These are phyloP conservation scores for Conringia planisiliqua DNA, from an alignment of 345 rosid genomes.

Conservation along the genomic window DNA sequence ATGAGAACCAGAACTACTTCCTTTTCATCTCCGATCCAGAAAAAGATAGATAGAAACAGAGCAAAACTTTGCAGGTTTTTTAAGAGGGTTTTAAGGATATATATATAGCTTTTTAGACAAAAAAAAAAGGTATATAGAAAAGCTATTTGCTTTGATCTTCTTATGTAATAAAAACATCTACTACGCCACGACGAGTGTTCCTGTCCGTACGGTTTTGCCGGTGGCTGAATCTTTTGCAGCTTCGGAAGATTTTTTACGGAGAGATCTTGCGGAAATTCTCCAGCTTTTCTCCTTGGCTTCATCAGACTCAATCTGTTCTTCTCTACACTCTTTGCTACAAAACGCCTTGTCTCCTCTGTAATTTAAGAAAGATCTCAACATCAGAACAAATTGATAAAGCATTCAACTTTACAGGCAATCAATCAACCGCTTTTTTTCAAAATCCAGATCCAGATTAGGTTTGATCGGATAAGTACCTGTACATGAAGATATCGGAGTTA, in stretches of 20 bases:
- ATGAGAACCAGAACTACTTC: not conserved
- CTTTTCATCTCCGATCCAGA: not conserved
- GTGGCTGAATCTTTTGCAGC: conserved; percentile 43
- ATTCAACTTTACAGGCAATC: not conserved
- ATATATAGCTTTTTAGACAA: conserved; percentile 1
- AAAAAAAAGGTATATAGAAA: conserved; percentile 15
- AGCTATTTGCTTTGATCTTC: conserved; percentile 12
- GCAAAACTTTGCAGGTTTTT: conserved; percentile 3
- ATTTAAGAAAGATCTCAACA: not conserved
- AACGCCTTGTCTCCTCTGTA: conserved; percentile 84
- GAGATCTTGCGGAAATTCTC: conserved; percentile 52
- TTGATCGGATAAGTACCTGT: conserved; percentile 49
- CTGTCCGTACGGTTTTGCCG: conserved; percentile 52
- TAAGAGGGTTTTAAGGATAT: not conserved
- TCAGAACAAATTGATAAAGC: not conserved
- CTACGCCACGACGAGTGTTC: conserved; percentile 47
- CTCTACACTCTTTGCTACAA: conserved; percentile 87
- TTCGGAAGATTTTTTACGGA: conserved; percentile 36
- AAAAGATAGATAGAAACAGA: conserved; percentile 23
- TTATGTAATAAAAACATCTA: not conserved
- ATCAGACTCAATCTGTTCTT: conserved; percentile 71
- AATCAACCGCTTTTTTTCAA: not conserved
- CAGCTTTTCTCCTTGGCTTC: conserved; percentile 58
- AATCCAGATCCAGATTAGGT: not conserved
- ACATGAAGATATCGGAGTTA: conserved; percentile 90